Conservation (phyloP, 2,329 filamentous ascomycete genomes). For the Aureobasidium sp. region DNA sequence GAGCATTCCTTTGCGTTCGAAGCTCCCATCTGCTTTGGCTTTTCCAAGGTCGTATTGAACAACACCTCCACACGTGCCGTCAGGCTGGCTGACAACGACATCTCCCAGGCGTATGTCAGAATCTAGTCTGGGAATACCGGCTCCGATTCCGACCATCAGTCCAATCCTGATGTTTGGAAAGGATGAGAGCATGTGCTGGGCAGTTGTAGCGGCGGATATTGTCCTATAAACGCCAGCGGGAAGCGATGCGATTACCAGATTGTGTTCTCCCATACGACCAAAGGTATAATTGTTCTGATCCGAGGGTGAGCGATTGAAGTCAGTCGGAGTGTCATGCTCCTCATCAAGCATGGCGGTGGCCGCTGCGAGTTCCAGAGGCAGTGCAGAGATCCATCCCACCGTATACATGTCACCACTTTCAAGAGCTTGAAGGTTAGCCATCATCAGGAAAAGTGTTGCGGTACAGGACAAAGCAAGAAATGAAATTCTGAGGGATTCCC, state of each 20-base stretch:
- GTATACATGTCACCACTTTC: conserved; percentile 13
- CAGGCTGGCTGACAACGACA: conserved; percentile 23
- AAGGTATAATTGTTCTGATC: conserved; percentile 26
- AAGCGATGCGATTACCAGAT: conserved; percentile 28
- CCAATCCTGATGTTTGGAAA: conserved; percentile 18
- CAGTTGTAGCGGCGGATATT: conserved; percentile 20
- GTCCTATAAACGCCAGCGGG: conserved; percentile 21
- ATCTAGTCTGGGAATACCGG: conserved; percentile 18
- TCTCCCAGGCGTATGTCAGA: conserved; percentile 25
- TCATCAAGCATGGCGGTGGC: background rate
- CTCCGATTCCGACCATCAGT: conserved; percentile 21
- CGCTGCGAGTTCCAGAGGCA: conserved; percentile 8
- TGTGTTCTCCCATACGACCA: conserved; percentile 28
- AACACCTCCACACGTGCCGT: conserved; percentile 21
- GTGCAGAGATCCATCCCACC: conserved; percentile 21
- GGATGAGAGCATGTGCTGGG: conserved; percentile 18
- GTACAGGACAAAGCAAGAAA: background rate
- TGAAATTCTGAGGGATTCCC: background rate
- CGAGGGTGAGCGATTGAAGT: background rate
- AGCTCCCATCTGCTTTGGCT: conserved; percentile 16
- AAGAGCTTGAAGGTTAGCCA: background rate
- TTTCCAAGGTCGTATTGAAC: conserved; percentile 24
- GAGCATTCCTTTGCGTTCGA: conserved; percentile 20
- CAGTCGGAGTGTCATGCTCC: background rate
- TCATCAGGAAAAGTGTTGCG: background rate